Evolutionary conservation across 129 eudicot genomes (phyloP), one percentile per base, ranked within the genome.

Genomic region (Solidago caesia): DNA sequence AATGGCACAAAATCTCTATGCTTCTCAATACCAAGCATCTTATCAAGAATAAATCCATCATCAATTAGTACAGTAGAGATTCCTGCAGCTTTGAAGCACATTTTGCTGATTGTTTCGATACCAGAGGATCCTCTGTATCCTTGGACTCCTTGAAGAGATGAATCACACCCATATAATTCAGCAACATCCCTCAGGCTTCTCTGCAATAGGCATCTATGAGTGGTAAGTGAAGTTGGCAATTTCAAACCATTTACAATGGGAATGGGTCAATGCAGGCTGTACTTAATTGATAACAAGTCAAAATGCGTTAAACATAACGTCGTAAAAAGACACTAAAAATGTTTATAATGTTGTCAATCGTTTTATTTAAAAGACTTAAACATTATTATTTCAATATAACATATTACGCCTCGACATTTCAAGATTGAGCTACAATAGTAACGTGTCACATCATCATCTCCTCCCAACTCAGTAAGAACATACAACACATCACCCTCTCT

Each of bases 171-270:
- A 80, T 95, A 95, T 4, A 95, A 83, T 79, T 87, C 88, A 49
- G 90, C 86, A 75, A 95, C 78, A 64, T 95, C 99, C 86, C 85
- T 91, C 77, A 95, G 58, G 85, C 92, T 82, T 84, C 99, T 87
- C 99, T 95, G 85, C 68, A 79, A 55, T 56, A 81, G 5, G 64
- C 57, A 75, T 45, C 72, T 4, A 79, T 60, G 26, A 47, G 43
- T 61, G 15, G 59, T 44, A 8, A 44, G 39, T 33, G 44, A 61
- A 42, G 10, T 41, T 61, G 44, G 43, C 66, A 60, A 60, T 25
- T 60, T 60, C 42, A 8, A 60, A 9, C n/a, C 44, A 16, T 14
- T 55, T 15, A 8, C 4, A 13, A 53, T 12, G 3, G 26, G 7
- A 55, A 60, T 41, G 66, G 44, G 66, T 29, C 42, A 61, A 61